A percentile compares a stretch with the other conserved stretches of the same genome.
Conservation (phyloP, 1,139 yeast species). For the Suhomyces taliae region DNA sequence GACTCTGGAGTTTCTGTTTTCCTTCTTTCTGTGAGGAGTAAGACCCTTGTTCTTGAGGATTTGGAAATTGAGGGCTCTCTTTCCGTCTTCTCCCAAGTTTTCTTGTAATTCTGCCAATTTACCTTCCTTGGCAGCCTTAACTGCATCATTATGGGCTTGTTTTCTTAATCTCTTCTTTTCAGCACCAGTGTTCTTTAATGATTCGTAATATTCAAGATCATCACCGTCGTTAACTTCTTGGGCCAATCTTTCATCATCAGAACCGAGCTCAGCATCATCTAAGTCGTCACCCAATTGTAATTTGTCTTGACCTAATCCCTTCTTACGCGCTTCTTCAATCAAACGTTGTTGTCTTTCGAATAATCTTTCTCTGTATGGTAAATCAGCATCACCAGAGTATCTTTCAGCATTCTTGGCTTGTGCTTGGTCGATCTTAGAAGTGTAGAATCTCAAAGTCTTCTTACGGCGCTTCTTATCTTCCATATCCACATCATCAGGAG, state of each 20-base stretch:
- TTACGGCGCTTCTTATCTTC: conserved; percentile 85
- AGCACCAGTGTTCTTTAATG: conserved; percentile 49
- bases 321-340: conserved; percentile 81
- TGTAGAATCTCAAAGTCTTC: conserved; percentile 88
- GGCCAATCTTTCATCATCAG: conserved; percentile 48
- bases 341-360: conserved; percentile 88
- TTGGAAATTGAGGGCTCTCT: conserved; percentile 93
- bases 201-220: conserved; percentile 50
- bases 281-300: conserved; percentile 54
- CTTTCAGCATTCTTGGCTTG: conserved; percentile 55
- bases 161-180: conserved; percentile 54
- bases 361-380: conserved; percentile 89
- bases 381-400: conserved; percentile 81
- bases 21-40: conserved; percentile 90
- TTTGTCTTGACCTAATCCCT: conserved; percentile 61
- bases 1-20: conserved; percentile 91
- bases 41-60: conserved; percentile 94
- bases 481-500: conserved; percentile 71
- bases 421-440: conserved; percentile 91
- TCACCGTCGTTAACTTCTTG: conserved; percentile 40
- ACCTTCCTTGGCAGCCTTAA: conserved; percentile 83
- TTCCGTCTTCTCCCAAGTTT: conserved; percentile 70
- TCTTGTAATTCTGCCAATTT: conserved; percentile 72
- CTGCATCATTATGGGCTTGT: conserved; percentile 69
- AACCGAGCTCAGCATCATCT: conserved; percentile 45